phyloP scores from a whole-genome alignment of 768 basidiomycete genomes.

The Calocybe cyanea region DNA sequence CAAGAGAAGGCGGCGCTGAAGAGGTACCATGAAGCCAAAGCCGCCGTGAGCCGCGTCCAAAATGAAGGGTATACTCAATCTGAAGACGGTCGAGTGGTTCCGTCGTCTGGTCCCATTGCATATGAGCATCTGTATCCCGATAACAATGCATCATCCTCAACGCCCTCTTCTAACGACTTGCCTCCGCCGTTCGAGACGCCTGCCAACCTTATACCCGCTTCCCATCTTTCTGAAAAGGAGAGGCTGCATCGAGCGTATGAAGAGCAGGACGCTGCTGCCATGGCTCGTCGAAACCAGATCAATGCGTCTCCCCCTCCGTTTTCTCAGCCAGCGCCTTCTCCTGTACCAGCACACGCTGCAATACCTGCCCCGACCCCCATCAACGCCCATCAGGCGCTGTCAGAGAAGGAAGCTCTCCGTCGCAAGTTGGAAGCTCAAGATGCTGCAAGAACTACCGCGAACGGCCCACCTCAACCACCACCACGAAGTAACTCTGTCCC shows the following conservation, averaged over 20 bases:
- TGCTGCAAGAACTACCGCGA: slow-evolving; percentile 20
- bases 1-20: slow-evolving; percentile 71
- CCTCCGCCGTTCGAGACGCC: slow-evolving; percentile 54
- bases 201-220: slow-evolving; percentile 31
- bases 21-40: slow-evolving; percentile 68
- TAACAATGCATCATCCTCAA: slow-evolving; percentile 23
- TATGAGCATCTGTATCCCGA: slow-evolving; percentile 61
- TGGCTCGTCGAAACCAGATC: slow-evolving; percentile 24
- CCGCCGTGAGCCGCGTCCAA: slow-evolving; percentile 64
- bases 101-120: slow-evolving; percentile 43
- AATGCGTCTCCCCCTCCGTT: slow-evolving; percentile 15
- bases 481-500: slow-evolving; percentile 22
- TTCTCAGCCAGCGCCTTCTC: slow-evolving; percentile 9
- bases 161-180: slow-evolving; percentile 25
- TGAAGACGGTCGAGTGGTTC: slow-evolving; percentile 11
- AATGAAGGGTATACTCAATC: slow-evolving; percentile 20
- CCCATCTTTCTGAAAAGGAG: slow-evolving; percentile 64
- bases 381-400: slow-evolving; percentile 23
- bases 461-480: slow-evolving; percentile 17
- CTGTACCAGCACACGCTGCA: slow-evolving; percentile 21
- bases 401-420: slow-evolving; percentile 58
- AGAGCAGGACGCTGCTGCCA: slow-evolving; percentile 57
- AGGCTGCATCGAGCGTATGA: slow-evolving; percentile 60
- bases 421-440: slow-evolving; percentile 58
- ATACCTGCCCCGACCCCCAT: slow-evolving; percentile 14